phyloP scores from a whole-genome alignment of 805 yeast species.

The Kockiozyma suomiensis region DNA sequence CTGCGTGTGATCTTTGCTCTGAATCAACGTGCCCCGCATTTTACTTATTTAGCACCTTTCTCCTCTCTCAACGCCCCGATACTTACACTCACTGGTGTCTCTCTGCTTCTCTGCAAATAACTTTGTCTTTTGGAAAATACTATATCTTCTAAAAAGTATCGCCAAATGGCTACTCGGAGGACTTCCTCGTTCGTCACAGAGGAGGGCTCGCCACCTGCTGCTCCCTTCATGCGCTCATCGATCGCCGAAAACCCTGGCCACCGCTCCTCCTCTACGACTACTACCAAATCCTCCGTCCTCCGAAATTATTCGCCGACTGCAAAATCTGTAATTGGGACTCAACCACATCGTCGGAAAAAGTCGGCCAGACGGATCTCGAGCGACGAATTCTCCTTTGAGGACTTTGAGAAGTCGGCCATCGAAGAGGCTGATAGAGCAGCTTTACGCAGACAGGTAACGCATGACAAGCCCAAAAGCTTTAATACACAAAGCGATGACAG shows the following conservation, averaged over 20 bases:
- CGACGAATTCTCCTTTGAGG: constrained; percentile 49
- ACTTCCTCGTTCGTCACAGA: background rate
- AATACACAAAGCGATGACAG: background rate
- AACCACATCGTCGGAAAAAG: background rate
- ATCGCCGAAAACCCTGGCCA: background rate
- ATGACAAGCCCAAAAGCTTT: background rate
- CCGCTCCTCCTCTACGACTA: background rate
- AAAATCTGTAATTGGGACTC: background rate
- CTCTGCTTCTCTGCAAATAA: background rate
- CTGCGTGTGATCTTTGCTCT: background rate
- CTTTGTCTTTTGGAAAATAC: too few relatives aligned
- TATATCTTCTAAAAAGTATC: too few relatives aligned
- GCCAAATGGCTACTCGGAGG: background rate
- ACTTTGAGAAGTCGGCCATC: constrained; percentile 75
- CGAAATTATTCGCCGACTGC: background rate
- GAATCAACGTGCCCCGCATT: background rate
- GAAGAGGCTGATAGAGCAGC: constrained; percentile 61
- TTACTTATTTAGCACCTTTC: too few relatives aligned
- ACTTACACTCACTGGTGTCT: too few relatives aligned
- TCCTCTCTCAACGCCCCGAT: too few relatives aligned
- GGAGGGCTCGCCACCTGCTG: background rate
- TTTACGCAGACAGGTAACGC: background rate
- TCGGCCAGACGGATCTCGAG: constrained; percentile 1
- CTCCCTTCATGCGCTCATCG: background rate
- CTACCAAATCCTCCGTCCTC: background rate